Conservation (phyloP, 345 rosid species). For the Dovyalis caffra region DNA sequence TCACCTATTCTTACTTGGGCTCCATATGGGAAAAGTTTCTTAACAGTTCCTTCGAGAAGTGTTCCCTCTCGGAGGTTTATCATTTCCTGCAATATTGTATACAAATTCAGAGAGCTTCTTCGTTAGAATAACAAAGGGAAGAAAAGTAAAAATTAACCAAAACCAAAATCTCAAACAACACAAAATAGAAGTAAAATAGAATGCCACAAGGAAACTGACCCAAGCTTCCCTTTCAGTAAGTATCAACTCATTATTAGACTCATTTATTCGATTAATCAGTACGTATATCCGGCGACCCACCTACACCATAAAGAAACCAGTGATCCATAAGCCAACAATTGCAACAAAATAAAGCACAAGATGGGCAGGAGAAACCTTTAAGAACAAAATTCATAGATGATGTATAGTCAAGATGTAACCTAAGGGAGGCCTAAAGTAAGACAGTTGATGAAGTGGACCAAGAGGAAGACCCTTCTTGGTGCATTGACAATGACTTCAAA, state of each 20-base stretch:
- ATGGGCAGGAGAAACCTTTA: background rate
- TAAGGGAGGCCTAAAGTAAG: background rate
- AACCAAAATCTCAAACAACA: background rate
- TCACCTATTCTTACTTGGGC: conserved; percentile 82
- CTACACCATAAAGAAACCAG: conserved; percentile 37
- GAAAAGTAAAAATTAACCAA: background rate
- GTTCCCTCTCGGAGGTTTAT: conserved; percentile 78
- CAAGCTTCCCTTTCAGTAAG: conserved; percentile 81
- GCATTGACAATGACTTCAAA: background rate
- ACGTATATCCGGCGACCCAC: conserved; percentile 62
- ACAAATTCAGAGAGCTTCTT: conserved; percentile 15
- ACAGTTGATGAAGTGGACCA: background rate
- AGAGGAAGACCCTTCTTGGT: background rate
- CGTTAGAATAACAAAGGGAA: too few relatives aligned
- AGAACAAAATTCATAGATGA: background rate
- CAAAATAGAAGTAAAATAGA: background rate
- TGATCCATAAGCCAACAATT: background rate
- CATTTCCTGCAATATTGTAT: conserved; percentile 55
- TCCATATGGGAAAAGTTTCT: conserved; percentile 75
- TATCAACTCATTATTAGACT: conserved; percentile 71
- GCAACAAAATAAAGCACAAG: conserved; percentile 4
- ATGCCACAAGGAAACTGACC: conserved; percentile 41
- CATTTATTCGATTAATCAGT: conserved; percentile 59
- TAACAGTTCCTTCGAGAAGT: conserved; percentile 80
- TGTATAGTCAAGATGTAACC: background rate